Percentiles rank a stretch among this genome's conserved stretches.
phyloP scores from a whole-genome alignment of 2,329 filamentous ascomycete genomes.

The Fusarium vanettenii region DNA sequence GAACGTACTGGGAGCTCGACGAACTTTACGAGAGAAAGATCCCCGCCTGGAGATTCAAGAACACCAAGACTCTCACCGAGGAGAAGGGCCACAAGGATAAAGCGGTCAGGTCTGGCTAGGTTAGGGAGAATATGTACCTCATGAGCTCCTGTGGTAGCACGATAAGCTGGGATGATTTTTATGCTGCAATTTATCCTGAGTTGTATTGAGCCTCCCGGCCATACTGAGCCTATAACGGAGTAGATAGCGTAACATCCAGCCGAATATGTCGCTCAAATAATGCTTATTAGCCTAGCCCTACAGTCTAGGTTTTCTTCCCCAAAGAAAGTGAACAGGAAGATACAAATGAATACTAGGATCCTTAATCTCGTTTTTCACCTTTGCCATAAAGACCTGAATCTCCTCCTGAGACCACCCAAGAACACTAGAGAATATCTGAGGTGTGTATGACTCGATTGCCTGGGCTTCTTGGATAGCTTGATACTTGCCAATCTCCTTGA shows the following conservation, averaged over 20 bases:
- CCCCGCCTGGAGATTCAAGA: constrained; percentile 18
- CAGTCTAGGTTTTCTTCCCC: background rate
- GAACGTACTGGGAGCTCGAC: constrained; percentile 22
- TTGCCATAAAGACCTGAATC: background rate
- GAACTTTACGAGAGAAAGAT: constrained; percentile 21
- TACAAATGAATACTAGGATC: background rate
- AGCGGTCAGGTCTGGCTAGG: background rate
- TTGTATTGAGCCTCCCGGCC: no score
- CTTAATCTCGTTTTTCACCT: background rate
- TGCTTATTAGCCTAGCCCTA: background rate
- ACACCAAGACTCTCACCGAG: constrained; percentile 2
- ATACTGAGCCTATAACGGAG: no score
- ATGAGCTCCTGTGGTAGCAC: background rate
- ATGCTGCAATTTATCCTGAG: background rate
- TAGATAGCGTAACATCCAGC: no score
- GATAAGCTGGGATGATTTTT: background rate
- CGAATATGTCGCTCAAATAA: background rate
- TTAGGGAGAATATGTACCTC: background rate
- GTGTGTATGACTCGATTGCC: background rate
- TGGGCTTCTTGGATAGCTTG: background rate
- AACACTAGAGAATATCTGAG: background rate
- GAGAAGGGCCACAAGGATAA: background rate
- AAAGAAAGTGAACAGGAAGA: background rate
- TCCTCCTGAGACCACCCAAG: background rate
- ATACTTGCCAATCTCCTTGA: background rate